A percentile compares a stretch with the other conserved stretches of the same genome.
These are phyloP conservation scores for Aspergillus aculeatinus DNA, from an alignment of 2,329 filamentous ascomycete species.

Conservation along the genomic window DNA sequence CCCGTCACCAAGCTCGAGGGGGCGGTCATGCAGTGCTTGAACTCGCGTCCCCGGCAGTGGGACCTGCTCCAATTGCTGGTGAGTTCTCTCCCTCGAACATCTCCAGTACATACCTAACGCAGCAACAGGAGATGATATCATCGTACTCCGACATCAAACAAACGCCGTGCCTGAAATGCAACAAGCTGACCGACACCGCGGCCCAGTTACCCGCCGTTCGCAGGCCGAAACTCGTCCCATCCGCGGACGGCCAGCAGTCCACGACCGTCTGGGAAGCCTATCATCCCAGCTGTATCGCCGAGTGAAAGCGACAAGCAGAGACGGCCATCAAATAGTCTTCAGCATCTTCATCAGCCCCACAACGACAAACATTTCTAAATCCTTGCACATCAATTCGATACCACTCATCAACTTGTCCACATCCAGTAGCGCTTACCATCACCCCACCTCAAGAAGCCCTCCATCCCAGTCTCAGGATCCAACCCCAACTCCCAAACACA, in stretches of 20 bases:
- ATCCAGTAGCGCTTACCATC: too few relatives aligned
- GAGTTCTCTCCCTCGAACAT: slow-evolving; percentile 10
- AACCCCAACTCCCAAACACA: too few relatives aligned
- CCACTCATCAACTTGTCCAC: too few relatives aligned
- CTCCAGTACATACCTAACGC: background rate
- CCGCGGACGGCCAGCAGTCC: slow-evolving; percentile 20
- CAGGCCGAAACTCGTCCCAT: slow-evolving; percentile 21
- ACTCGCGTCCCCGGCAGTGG: slow-evolving; percentile 38
- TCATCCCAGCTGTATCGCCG: slow-evolving; percentile 30
- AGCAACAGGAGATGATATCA: slow-evolving; percentile 41
- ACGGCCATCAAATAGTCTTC: background rate
- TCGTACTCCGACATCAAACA: slow-evolving; percentile 44
- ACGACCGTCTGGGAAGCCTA: slow-evolving; percentile 35
- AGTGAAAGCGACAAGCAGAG: background rate
- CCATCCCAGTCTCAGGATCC: too few relatives aligned
- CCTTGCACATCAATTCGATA: too few relatives aligned
- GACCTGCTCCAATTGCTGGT: slow-evolving; percentile 42
- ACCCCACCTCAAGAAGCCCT: too few relatives aligned
- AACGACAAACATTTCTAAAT: too few relatives aligned
- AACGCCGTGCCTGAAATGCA: slow-evolving; percentile 40
- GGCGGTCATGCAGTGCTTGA: slow-evolving; percentile 36
- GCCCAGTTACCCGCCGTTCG: slow-evolving; percentile 43
- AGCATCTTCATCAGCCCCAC: too few relatives aligned
- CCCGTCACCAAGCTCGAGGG: slow-evolving; percentile 34
- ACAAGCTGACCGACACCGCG: slow-evolving; percentile 36